Base-by-base conservation (phyloP, 768 basidiomycete species). In the Suillus placidus region DNA sequence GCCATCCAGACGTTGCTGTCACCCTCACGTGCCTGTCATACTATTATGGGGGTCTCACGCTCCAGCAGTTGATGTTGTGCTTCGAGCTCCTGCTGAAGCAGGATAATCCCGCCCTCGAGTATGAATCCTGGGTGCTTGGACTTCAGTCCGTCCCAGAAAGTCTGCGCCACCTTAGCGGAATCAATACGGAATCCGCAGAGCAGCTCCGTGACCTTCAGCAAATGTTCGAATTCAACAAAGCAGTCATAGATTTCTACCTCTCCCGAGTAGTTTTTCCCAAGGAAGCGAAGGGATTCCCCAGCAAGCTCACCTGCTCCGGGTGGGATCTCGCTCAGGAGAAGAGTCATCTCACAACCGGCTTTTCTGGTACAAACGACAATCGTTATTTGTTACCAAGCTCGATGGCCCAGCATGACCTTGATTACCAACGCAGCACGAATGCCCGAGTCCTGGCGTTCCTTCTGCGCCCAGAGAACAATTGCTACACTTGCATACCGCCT, bases 301-400 rank as follows among this genome's bases (percentile, higher is more conserved):
- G 56, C 0, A 82, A 78, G 42, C 64, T 80, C 18, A 68, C 77
- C 1, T 76, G 77, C 26, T 77, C 76, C 1, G 77, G 72, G 3
- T 80, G 80, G 80, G 81, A 80, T 65, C 67, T 80, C 30, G 80
- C 79, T 4, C 66, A 67, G 45, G 66, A 72, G n/a, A 74, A 67
- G 60, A 47, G 20, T 0, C 66, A 66, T 12, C 7, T 71, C 0
- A 32, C 72, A 20, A 74, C 73, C 0, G 71, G 80, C 6, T 80
- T 80, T 64, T 81, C 80, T 26, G 80, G 81, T 0, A 80, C 80
- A 0, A 82, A 80, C 16, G 80, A 82, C 42, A 72, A 72, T 1
- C 77, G 71, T 30, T 83, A 85, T 61, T 68, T 74, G 13, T 62
- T 82, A 13, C 81, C 81, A 0, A 66, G 73, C 0, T 72, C 79